Evolutionary conservation across 495 filamentous ascomycete species (phyloP), one percentile per base, ranked within the genome.

Genomic region (Daldinia loculata): DNA sequence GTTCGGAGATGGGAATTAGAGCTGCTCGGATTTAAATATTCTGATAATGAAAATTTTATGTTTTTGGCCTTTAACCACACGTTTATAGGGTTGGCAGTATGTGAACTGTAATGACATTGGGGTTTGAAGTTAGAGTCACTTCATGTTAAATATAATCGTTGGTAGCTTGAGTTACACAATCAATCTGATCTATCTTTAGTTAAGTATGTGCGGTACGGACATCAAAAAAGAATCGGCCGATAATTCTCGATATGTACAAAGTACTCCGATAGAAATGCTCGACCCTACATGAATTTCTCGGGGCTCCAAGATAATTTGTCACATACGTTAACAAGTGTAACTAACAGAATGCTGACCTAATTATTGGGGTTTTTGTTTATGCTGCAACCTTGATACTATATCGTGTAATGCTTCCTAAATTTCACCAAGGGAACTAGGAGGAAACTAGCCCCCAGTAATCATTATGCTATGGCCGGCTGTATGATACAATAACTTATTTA

Each of bases 11-110:
- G 52, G 15, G 6, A 43, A 8, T 11, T 29, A 14, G 3, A 22
- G 8, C 7, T 43, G 9, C 48, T 55, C 64, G 64, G 64, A 67
- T 38, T 55, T 55, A 57, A 22, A 27, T 34, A 39, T 29, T 53
- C 26, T 29, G 2, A 34, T 34, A 36, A 45, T 9, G 11, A 24
- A 3, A 19, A 27, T 41, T 24, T 24, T 41, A 41, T 27, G 17
- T 24, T 4, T 19, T 48, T 3, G 17, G 17, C 19, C 17, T 12
- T 48, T 3, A 8, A 48, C 17, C 43, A 48, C 8, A 24, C 24
- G 1, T 48, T 48, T 22, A 12, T 3, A 22, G 19, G 19, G 14
- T 48, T 24, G 43, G 9, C 24, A 22, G 6, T 48, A 2, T 22
- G 8, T 11, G 9, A 22, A 45, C 7, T 22, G 17, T 19, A 19